These are phyloP conservation scores for Nemania abortiva DNA, from an alignment of 2,329 filamentous ascomycete genomes.

Conservation along the genomic window DNA sequence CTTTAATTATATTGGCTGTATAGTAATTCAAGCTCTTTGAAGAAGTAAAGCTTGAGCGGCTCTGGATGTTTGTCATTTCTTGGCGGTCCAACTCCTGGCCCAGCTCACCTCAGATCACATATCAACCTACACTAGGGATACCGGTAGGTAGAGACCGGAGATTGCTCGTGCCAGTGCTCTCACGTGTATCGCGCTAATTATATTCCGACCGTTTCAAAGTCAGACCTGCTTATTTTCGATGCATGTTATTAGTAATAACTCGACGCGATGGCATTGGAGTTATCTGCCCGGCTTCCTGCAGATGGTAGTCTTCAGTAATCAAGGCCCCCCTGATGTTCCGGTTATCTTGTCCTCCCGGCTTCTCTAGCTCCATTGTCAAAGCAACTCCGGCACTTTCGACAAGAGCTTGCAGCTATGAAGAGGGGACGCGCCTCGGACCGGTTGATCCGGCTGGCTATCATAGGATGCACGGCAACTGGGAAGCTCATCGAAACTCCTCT, in stretches of 20 bases:
- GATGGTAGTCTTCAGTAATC: too few relatives aligned
- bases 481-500: not conserved
- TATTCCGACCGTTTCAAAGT: not conserved
- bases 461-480: constrained; percentile 13
- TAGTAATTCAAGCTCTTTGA: too few relatives aligned
- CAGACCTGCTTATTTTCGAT: not conserved
- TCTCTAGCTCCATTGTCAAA: not conserved
- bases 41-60: too few relatives aligned
- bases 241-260: not conserved
- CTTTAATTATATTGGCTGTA: too few relatives aligned
- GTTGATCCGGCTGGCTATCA: constrained; percentile 12
- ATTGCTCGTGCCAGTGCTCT: not conserved
- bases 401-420: constrained; percentile 12
- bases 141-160: not conserved
- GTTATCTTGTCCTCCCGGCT: not conserved
- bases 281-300: not conserved
- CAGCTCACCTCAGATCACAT: not conserved
- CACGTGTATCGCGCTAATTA: not conserved
- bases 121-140: not conserved
- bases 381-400: constrained; percentile 7
- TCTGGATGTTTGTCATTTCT: too few relatives aligned
- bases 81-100: too few relatives aligned
- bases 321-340: not conserved
- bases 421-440: not conserved
- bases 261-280: not conserved